Conservation (phyloP, 805 yeast genomes). For the Hanseniaspora opuntiae region DNA sequence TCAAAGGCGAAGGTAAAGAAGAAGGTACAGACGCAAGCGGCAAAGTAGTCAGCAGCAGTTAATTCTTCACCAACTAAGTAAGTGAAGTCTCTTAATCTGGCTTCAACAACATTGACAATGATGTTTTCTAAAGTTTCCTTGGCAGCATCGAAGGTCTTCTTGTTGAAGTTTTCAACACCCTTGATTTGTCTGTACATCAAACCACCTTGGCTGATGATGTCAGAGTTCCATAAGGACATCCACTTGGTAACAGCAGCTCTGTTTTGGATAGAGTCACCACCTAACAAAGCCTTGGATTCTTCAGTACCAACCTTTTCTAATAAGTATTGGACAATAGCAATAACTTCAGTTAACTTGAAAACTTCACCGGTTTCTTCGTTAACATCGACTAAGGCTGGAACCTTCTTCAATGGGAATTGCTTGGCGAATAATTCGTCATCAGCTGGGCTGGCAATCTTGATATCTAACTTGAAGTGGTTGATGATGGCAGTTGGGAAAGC, state of each 20-base stretch:
- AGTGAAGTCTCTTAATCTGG: slow-evolving; percentile 45
- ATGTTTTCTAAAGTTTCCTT: slow-evolving; percentile 26
- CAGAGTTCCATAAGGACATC: slow-evolving; percentile 65
- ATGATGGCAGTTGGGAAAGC: slow-evolving; percentile 37
- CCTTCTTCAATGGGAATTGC: slow-evolving; percentile 50
- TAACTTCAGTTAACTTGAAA: slow-evolving; percentile 52
- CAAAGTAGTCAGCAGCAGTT: slow-evolving; percentile 49
- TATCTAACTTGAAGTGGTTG: slow-evolving; percentile 46
- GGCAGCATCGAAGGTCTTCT: slow-evolving; percentile 32
- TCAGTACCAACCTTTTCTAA: slow-evolving; percentile 27
- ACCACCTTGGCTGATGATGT: slow-evolving; percentile 38
- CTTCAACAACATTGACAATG: slow-evolving; percentile 35
- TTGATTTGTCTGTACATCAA: slow-evolving; percentile 43
- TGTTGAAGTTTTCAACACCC: slow-evolving; percentile 66
- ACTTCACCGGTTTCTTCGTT: slow-evolving; percentile 27
- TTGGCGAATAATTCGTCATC: slow-evolving; percentile 29
- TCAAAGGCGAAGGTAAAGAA: slow-evolving; percentile 51
- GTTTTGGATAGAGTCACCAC: slow-evolving; percentile 30
- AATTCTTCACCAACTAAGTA: slow-evolving; percentile 58
- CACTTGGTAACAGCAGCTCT: slow-evolving; percentile 45
- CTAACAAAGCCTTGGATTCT: slow-evolving; percentile 20
- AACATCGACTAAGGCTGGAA: slow-evolving; percentile 59
- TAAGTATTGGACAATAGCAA: slow-evolving; percentile 49
- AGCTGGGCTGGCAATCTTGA: slow-evolving; percentile 26
- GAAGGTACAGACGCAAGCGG: slow-evolving; percentile 37